Percentiles rank a stretch among this genome's conserved stretches.
phyloP scores from a whole-genome alignment of 495 filamentous ascomycete species.

The Talaromyces ruber region DNA sequence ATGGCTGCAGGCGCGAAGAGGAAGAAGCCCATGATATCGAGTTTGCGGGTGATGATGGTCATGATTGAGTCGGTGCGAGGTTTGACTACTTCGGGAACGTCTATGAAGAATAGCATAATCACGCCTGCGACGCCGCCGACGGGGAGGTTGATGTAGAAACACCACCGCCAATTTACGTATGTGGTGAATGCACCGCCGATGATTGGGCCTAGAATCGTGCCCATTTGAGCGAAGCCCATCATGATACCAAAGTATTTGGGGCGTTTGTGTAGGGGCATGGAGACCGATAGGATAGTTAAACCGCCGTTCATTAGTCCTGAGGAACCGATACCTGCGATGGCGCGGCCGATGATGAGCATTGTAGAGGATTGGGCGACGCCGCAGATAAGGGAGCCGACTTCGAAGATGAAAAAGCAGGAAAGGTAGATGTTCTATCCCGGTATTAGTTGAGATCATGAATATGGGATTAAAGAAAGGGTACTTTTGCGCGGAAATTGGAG shows the following conservation, averaged over 20 bases:
- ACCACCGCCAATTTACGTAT: constrained; percentile 41
- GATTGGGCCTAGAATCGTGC: constrained; percentile 23
- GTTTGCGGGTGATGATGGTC: constrained; percentile 15
- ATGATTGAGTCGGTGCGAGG: constrained; percentile 25
- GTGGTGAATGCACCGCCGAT: constrained; percentile 40
- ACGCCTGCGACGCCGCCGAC: constrained; percentile 42
- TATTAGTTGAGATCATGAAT: background rate
- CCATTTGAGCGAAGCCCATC: constrained; percentile 29
- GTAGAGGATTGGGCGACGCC: constrained; percentile 31
- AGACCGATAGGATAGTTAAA: constrained; percentile 40
- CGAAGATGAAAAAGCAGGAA: constrained; percentile 29
- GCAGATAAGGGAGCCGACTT: constrained; percentile 35
- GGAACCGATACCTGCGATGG: constrained; percentile 32
- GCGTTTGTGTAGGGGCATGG: constrained; percentile 28
- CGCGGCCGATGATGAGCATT: constrained; percentile 37
- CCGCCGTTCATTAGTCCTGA: constrained; percentile 43
- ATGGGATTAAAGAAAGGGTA: background rate
- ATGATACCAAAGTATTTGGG: constrained; percentile 30
- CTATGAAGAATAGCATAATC: constrained; percentile 35
- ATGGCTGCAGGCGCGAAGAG: constrained; percentile 19
- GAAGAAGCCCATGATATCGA: constrained; percentile 22
- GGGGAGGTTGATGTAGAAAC: constrained; percentile 59
- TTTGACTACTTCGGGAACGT: constrained; percentile 37
- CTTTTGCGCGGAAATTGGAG: constrained; percentile 34
- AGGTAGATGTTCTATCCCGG: constrained; percentile 23